phyloP scores from a whole-genome alignment of 2,329 filamentous ascomycete species.

The Rhinocladiella mackenziei region DNA sequence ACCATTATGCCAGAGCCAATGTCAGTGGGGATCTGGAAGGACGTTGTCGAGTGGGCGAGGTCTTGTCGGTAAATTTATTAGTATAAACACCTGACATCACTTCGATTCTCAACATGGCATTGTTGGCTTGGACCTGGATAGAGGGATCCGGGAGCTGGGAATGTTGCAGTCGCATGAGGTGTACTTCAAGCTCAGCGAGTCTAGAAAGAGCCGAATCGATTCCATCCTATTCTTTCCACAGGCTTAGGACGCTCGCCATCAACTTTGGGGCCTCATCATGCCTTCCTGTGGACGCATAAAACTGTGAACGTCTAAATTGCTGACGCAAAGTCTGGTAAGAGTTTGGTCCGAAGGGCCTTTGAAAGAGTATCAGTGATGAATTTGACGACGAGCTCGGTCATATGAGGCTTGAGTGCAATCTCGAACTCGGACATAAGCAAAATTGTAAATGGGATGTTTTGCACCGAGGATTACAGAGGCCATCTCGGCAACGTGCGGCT shows the following conservation, averaged over 20 bases:
- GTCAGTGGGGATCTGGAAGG: background rate
- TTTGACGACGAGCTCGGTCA: conserved; percentile 13
- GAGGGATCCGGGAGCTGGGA: background rate
- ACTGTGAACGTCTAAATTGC: conserved; percentile 18
- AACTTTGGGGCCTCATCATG: conserved; percentile 4
- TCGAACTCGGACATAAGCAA: conserved; percentile 13
- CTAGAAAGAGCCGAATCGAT: conserved; percentile 9
- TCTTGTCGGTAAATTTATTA: conserved; percentile 8
- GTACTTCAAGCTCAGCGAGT: conserved; percentile 12
- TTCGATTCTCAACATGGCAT: conserved; percentile 16
- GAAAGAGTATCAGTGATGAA: conserved; percentile 17
- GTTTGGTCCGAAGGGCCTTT: conserved; percentile 9
- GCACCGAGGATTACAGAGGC: conserved; percentile 10
- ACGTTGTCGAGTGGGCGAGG: background rate
- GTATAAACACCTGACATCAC: conserved; percentile 6
- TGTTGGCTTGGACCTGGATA: conserved; percentile 10
- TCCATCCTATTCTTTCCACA: conserved; percentile 10
- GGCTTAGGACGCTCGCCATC: conserved; percentile 8
- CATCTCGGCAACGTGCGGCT: conserved; percentile 13
- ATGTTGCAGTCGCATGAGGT: conserved; percentile 10
- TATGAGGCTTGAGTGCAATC: conserved; percentile 2
- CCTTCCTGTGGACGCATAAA: conserved; percentile 11
- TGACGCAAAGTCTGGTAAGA: conserved; percentile 16
- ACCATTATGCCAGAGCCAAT: conserved; percentile 13
- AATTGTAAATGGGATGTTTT: conserved; percentile 10